Evolutionary conservation across 495 filamentous ascomycete species (phyloP), one percentile per base, ranked within the genome.

Genomic region (Neurospora sp.): DNA sequence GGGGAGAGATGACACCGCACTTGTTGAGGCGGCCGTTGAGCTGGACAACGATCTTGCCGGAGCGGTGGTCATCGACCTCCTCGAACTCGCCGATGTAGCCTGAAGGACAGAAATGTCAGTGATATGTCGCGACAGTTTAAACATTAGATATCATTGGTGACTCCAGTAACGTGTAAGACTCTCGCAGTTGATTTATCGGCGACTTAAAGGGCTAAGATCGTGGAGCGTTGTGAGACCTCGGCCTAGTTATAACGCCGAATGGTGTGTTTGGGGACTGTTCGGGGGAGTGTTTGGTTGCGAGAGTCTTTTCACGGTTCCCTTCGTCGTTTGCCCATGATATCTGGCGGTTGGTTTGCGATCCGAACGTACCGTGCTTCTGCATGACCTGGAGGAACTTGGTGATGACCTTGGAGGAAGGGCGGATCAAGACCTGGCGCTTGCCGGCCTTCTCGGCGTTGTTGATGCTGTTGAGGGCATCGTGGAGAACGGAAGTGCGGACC

Each of bases 51-150:
- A 98, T 96, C 90, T 97, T 97, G 88, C 94, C 96, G 82, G 93
- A 94, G 81, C 96, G 93, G 91, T 99, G 96, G 88, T 99, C 94
- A 82, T 99, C 96, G 80, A 99, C 93, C 87, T 98, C 94, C 89
- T 98, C 96, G 86, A 98, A 99, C 87, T 98, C 96, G 87, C 95
- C 96, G 85, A 99, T 98, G 88, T 98, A 99, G 82, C 96, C 96
- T 97, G 82, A 54, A 75, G 76, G 78, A 70, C 76, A 71, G 73
- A 9, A 31, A 77, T 74, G 82, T 94, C 83, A 93, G 91, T 78
- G 39, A 44, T 42, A 90, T 97, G 92, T 97, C 85, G 92, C 92
- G 88, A 90, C 87, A 84, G 88, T 91, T 89, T 95, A 96, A 96
- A 97, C 93, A 91, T 92, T 87, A 85, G 82, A 90, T 89, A 84